A percentile compares a stretch with the other conserved stretches of the same genome.
phyloP scores from a whole-genome alignment of 2,329 filamentous ascomycete genomes.

The Daldinia eschscholtzii region DNA sequence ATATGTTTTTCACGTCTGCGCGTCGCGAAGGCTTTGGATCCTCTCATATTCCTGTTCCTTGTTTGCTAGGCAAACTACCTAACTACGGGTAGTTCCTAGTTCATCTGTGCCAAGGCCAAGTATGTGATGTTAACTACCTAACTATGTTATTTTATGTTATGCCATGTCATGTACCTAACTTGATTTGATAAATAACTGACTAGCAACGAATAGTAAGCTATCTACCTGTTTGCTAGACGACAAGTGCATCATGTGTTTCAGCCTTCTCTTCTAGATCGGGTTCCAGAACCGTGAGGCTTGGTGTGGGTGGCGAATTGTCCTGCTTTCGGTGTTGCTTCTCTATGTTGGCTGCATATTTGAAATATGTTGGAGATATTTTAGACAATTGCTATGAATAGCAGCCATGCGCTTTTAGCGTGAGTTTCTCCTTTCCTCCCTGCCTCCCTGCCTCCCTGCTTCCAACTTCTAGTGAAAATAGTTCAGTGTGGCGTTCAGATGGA shows the following conservation, averaged over 20 bases:
- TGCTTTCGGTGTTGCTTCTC: background rate
- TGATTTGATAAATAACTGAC: too few species aligned
- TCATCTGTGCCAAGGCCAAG: too few species aligned
- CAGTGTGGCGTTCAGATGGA: background rate
- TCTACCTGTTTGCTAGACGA: slow-evolving; percentile 1
- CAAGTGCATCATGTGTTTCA: background rate
- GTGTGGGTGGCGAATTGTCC: background rate
- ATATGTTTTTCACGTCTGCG: background rate
- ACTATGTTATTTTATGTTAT: too few species aligned
- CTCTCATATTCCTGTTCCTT: slow-evolving; percentile 8
- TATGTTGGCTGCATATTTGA: slow-evolving; percentile 1
- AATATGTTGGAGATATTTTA: background rate
- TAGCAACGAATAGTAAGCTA: slow-evolving; percentile 2
- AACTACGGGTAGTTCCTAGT: too few species aligned
- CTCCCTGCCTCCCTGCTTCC: background rate
- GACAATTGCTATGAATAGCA: background rate
- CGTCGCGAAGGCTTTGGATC: background rate
- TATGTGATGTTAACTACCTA: too few species aligned
- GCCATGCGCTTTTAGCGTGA: slow-evolving; percentile 1
- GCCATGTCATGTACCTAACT: background rate
- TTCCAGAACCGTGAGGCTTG: background rate
- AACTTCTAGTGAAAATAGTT: background rate
- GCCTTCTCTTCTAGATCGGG: slow-evolving; percentile 1
- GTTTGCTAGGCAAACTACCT: background rate
- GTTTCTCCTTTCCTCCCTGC: background rate